Evolutionary conservation across 352 stramenopile genomes (phyloP).

Genomic region (Phytophthora rubi): DNA sequence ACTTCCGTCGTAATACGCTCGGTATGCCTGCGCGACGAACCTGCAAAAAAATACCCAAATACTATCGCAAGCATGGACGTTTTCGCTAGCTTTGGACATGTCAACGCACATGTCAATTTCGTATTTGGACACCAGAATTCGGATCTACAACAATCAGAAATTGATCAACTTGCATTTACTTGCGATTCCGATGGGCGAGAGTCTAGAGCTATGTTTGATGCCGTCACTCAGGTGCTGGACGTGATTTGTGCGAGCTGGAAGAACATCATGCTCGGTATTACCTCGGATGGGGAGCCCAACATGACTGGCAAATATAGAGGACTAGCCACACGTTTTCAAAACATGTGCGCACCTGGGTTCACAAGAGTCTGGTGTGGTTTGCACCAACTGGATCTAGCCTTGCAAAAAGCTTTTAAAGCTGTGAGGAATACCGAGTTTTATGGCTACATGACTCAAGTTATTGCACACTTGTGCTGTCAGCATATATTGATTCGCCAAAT

Average conservation of each 20-base stretch:
- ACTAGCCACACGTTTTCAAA: neutral
- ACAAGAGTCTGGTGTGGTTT: no score
- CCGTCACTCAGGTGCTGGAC: no score
- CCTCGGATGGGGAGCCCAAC: neutral
- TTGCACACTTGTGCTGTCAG: no score
- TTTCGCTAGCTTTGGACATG: neutral
- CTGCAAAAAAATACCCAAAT: neutral
- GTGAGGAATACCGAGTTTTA: no score
- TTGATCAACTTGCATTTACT: no score
- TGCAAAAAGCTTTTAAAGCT: no score
- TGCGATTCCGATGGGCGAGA: neutral
- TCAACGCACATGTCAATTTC: neutral
- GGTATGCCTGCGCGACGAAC: neutral
- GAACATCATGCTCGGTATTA: neutral
- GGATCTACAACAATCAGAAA: no score
- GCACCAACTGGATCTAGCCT: no score
- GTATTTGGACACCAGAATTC: neutral
- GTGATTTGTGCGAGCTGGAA: neutral
- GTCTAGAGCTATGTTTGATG: no score
- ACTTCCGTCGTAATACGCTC: neutral
- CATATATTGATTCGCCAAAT: no score
- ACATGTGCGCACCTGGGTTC: no score
- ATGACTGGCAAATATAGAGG: neutral
- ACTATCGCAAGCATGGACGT: neutral
- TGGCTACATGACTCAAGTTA: no score